Conservation (phyloP, 352 stramenopile species). For the Plasmopara halstedii region DNA sequence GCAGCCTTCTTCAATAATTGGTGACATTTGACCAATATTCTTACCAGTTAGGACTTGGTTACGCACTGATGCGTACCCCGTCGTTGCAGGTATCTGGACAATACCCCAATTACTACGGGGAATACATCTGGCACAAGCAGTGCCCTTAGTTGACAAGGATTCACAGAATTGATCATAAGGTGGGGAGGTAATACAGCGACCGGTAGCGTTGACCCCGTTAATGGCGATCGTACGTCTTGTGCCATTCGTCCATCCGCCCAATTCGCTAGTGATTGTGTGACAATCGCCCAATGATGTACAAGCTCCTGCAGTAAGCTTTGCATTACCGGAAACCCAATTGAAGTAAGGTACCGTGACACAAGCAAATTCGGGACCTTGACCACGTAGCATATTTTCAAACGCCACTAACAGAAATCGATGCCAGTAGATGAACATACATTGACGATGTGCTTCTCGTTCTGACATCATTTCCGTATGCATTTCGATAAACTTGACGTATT, state of each 20-base stretch:
- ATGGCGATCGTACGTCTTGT: slow-evolving; percentile 27
- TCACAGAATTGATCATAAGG: slow-evolving; percentile 62
- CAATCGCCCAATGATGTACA: slow-evolving; percentile 50
- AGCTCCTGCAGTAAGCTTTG: slow-evolving; percentile 22
- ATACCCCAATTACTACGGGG: slow-evolving; percentile 36
- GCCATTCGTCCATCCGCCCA: slow-evolving; percentile 30
- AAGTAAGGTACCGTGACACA: slow-evolving; percentile 80
- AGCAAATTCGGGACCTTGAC: slow-evolving; percentile 34
- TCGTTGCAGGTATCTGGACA: slow-evolving; percentile 19
- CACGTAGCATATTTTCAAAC: slow-evolving; percentile 83
- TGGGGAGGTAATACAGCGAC: slow-evolving; percentile 26
- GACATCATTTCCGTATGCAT: slow-evolving; percentile 62
- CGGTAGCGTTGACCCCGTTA: slow-evolving; percentile 36
- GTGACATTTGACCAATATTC: slow-evolving; percentile 56
- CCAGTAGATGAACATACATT: slow-evolving; percentile 85
- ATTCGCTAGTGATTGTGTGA: slow-evolving; percentile 27
- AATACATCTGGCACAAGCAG: slow-evolving; percentile 36
- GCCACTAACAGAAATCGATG: slow-evolving; percentile 51
- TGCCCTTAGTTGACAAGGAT: slow-evolving; percentile 4
- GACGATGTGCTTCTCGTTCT: slow-evolving; percentile 38
- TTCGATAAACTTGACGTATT: slow-evolving; percentile 55
- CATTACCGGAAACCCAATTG: slow-evolving; percentile 59
- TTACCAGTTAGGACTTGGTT: slow-evolving; percentile 35
- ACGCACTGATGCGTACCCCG: slow-evolving; percentile 40
- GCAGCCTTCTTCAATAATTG: slow-evolving; percentile 31